phyloP scores from a whole-genome alignment of 1,284 basidiomycete species.

The Lentinula novae-zelandiae region DNA sequence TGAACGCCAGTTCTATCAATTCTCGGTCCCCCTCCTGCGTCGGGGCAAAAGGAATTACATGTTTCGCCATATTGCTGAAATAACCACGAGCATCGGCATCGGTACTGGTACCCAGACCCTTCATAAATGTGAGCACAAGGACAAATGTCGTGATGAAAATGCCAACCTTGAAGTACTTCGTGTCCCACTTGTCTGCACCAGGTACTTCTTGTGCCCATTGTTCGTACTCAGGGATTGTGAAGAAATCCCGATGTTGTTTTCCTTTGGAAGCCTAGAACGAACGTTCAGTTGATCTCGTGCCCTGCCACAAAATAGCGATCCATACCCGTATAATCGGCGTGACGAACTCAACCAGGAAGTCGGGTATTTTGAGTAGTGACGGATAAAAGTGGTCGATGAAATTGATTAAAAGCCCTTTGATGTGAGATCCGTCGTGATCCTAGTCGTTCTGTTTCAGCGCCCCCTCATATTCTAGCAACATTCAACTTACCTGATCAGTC shows the following conservation, averaged over 20 bases:
- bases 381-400: slow-evolving; percentile 98
- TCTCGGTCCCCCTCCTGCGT: slow-evolving; percentile 82
- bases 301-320: slow-evolving; percentile 15
- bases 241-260: slow-evolving; percentile 84
- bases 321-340: slow-evolving; percentile 95
- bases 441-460: slow-evolving; percentile 30
- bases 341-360: slow-evolving; percentile 97
- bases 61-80: slow-evolving; percentile 89
- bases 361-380: slow-evolving; percentile 86
- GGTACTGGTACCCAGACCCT: slow-evolving; percentile 96
- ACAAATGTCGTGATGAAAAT: neutral
- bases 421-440: slow-evolving; percentile 99
- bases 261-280: slow-evolving; percentile 71
- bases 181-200: slow-evolving; percentile 82
- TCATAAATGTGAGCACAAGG: neutral
- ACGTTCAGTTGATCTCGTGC: neutral
- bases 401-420: slow-evolving; percentile 98
- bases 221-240: slow-evolving; percentile 97
- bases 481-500: slow-evolving; percentile 86
- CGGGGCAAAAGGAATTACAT: slow-evolving; percentile 90
- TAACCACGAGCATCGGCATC: slow-evolving; percentile 90
- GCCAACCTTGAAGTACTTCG: slow-evolving; percentile 94
- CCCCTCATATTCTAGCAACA: neutral
- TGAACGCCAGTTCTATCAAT: slow-evolving; percentile 97
- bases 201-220: slow-evolving; percentile 85